Conservation (phyloP, 176 grass and related monocot genomes). For the Melocanna baccifera region DNA sequence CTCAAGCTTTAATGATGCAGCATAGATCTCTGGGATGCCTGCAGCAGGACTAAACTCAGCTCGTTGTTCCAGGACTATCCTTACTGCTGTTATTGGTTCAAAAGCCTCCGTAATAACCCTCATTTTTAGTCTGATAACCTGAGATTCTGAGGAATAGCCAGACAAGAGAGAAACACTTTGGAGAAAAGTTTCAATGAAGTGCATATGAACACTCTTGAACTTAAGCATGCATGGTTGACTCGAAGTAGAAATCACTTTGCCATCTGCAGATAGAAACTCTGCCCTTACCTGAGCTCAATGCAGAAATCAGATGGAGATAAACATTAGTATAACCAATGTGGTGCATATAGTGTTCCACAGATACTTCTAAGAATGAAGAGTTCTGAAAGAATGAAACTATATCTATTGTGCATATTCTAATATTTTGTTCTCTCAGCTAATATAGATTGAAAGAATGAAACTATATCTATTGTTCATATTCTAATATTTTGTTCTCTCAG, state of each 20-base stretch:
- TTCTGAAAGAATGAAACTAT: too few species aligned
- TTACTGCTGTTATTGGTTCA: slow-evolving; percentile 59
- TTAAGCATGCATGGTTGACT: slow-evolving; percentile 87
- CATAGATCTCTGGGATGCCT: slow-evolving; percentile 86
- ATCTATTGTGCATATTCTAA: too few species aligned
- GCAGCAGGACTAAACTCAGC: slow-evolving; percentile 65
- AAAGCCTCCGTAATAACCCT: slow-evolving; percentile 52
- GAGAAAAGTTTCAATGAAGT: slow-evolving; percentile 77
- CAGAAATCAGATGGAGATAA: slow-evolving; percentile 4
- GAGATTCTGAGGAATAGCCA: slow-evolving; percentile 80
- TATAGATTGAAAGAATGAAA: too few species aligned
- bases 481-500: too few species aligned
- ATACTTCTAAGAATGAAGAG: too few species aligned
- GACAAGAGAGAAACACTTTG: slow-evolving; percentile 59
- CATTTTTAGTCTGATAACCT: slow-evolving; percentile 73
- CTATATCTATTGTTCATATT: too few species aligned
- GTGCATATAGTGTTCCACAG: too few species aligned
- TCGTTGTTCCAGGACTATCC: slow-evolving; percentile 74
- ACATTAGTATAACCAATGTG: background rate
- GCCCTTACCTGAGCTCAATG: slow-evolving; percentile 57
- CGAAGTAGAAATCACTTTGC: slow-evolving; percentile 46
- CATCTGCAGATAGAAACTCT: slow-evolving; percentile 61
- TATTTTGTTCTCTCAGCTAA: too few species aligned
- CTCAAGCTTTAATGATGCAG: slow-evolving; percentile 62
- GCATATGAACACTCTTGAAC: slow-evolving; percentile 92